Percentiles rank a stretch among this genome's conserved stretches.
Conservation (phyloP, 2,329 filamentous ascomycete genomes). For the Dryadomyces quercus-mongolicae region DNA sequence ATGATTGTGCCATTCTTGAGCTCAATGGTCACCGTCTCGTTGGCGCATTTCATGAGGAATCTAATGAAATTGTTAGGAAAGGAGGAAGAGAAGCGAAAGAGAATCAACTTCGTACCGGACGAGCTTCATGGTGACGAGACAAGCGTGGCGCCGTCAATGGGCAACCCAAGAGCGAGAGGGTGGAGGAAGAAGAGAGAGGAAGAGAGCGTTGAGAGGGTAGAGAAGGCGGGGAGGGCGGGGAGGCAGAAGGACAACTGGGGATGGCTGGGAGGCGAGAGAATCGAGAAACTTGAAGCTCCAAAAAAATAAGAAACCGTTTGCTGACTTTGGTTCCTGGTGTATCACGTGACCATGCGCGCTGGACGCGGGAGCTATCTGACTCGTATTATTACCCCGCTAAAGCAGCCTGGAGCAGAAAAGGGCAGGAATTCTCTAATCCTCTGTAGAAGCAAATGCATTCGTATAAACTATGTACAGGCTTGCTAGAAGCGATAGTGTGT, state of each 20-base stretch:
- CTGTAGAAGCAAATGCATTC: no score
- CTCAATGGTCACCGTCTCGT: conserved; percentile 97
- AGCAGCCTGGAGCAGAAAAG: no score
- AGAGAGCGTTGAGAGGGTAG: background rate
- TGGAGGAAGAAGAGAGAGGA: background rate
- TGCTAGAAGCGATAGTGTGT: no score
- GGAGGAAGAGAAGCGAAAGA: background rate
- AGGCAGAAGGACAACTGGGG: background rate
- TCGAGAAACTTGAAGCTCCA: no score
- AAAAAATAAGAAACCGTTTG: no score
- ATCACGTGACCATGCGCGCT: no score
- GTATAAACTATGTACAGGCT: no score
- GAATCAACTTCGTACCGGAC: conserved; percentile 59
- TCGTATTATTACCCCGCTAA: no score
- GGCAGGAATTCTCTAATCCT: no score
- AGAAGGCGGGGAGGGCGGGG: background rate
- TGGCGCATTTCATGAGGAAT: conserved; percentile 98
- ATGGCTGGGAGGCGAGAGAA: background rate
- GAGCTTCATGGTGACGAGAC: conserved; percentile 70
- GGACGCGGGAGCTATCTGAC: no score
- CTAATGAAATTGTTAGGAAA: conserved; percentile 40
- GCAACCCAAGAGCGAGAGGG: background rate
- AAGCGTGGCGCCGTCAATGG: background rate
- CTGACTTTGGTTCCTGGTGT: no score
- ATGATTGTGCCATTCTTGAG: conserved; percentile 98